Evolutionary conservation across 2,329 filamentous ascomycete genomes (phyloP), one percentile per base, ranked within the genome.

Genomic region (Myotisia sp.): DNA sequence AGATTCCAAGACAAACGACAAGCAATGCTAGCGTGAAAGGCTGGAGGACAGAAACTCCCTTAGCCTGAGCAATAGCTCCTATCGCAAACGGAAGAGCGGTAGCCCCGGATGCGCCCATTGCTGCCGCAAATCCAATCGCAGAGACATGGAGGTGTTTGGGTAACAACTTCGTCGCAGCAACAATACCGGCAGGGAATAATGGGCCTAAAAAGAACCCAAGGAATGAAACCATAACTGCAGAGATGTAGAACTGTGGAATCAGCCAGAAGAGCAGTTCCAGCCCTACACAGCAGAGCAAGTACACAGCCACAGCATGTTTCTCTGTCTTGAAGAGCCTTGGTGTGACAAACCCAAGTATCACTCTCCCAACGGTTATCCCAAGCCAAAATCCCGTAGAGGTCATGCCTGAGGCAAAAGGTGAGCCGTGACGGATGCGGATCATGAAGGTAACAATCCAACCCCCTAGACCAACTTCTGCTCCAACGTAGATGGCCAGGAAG

Each of bases 371-470:
- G 0, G 82, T 86, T 42, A 92, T 66, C 0, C 83, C 84, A 27
- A 83, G 68, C 84, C 84, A 92, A 58, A 87, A 92, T 0, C 81
- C 76, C 0, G 81, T 87, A 0, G 75, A 76, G 0, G 73, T 74
- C 59, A 90, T 72, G 2, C 83, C 83, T 21, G 78, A 76, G 2
- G 74, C 67, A 48, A 90, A 87, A 0, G 73, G 62, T 16, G 64
- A 67, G 3, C 76, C 81, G 23, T 76, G 55, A 9, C 85, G 71
- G 16, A 85, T 75, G 13, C 70, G 64, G n/a, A 86, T 73, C 81
- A 92, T 92, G 52, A 92, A 92, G 1, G 76, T 77, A 31, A 83
- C 76, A 42, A 92, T 77, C 82, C 82, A 90, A 10, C 82, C 82
- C 13, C 78, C 77, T 2, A 85, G 61, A 1, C 72, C 74, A 7